A percentile compares a stretch with the other conserved stretches of the same genome.
Conservation (phyloP, 371 early-diverging fungal species). For the Mucor lusitanicus region DNA sequence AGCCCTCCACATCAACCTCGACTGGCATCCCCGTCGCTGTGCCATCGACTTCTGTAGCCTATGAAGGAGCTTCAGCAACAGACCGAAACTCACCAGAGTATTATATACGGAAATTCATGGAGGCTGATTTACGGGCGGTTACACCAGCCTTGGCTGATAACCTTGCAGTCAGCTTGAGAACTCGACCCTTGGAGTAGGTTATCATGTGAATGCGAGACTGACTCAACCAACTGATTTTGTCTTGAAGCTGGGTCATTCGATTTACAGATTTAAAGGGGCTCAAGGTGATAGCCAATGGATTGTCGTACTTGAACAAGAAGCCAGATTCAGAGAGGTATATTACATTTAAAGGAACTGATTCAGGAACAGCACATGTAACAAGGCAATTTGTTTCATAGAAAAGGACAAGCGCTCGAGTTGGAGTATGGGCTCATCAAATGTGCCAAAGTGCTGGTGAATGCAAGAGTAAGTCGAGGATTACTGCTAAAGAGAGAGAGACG, state of each 20-base stretch:
- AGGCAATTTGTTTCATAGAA: slow-evolving; percentile 28
- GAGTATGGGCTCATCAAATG: slow-evolving; percentile 77
- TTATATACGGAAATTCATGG: slow-evolving; percentile 49
- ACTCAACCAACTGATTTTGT: neutral
- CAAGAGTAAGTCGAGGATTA: slow-evolving; percentile 35
- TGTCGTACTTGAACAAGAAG: slow-evolving; percentile 50
- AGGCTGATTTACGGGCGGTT: slow-evolving; percentile 42
- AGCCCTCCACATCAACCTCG: slow-evolving; percentile 1
- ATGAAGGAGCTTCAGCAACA: slow-evolving; percentile 19
- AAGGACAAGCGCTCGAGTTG: slow-evolving; percentile 61
- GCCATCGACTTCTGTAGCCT: slow-evolving; percentile 11
- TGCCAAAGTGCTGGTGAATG: slow-evolving; percentile 70
- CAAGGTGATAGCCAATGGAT: slow-evolving; percentile 56
- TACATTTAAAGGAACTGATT: neutral
- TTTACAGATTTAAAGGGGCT: slow-evolving; percentile 74
- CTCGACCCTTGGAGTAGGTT: slow-evolving; percentile 45
- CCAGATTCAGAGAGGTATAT: slow-evolving; percentile 25
- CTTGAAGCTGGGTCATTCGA: slow-evolving; percentile 45
- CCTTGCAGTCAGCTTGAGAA: slow-evolving; percentile 48
- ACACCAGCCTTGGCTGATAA: slow-evolving; percentile 40
- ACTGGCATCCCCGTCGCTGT: slow-evolving; percentile 2
- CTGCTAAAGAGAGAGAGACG: too few species aligned
- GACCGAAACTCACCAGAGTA: slow-evolving; percentile 46
- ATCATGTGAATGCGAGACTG: neutral
- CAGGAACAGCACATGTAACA: neutral